Conservation (phyloP, 208 protist genomes). For the Crithidia bombi region DNA sequence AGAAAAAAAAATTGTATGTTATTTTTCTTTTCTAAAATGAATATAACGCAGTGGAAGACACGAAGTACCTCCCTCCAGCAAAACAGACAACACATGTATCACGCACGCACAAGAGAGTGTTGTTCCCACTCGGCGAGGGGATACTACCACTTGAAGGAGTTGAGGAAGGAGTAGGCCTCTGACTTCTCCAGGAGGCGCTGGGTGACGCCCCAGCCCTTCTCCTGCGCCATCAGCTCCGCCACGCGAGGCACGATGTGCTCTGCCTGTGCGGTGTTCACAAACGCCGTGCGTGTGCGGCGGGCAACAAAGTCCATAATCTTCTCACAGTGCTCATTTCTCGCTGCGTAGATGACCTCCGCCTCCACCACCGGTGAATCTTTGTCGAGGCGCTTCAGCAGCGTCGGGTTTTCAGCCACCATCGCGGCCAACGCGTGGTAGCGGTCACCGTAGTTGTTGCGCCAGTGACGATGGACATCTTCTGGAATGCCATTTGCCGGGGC, state of each 20-base stretch:
- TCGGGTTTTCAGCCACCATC: conserved; percentile 44
- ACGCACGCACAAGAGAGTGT: too few species aligned
- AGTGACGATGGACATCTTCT: conserved; percentile 72
- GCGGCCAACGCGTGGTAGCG: conserved; percentile 47
- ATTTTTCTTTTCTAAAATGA: too few species aligned
- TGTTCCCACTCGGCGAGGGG: too few species aligned
- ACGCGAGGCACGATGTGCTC: conserved; percentile 78
- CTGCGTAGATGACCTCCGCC: conserved; percentile 88
- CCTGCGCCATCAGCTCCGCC: conserved; percentile 84
- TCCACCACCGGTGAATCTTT: conserved; percentile 77
- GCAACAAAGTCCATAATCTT: conserved; percentile 92
- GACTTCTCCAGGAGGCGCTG: conserved; percentile 56
- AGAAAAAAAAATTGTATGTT: too few species aligned
- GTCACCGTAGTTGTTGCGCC: conserved; percentile 73
- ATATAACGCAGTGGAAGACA: too few species aligned
- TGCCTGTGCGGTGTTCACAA: conserved; percentile 81
- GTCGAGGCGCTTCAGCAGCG: conserved; percentile 46
- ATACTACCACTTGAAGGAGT: conserved; percentile 48
- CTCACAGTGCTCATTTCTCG: conserved; percentile 86
- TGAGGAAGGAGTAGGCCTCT: conserved; percentile 55
- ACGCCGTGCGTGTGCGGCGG: conserved; percentile 91
- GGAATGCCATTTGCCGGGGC: conserved; percentile 42
- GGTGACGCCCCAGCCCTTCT: conserved; percentile 71
- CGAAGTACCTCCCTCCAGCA: too few species aligned
- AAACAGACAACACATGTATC: too few species aligned